Base-by-base conservation (phyloP, 2,329 filamentous ascomycete species). In the Blastomyces parvus region DNA sequence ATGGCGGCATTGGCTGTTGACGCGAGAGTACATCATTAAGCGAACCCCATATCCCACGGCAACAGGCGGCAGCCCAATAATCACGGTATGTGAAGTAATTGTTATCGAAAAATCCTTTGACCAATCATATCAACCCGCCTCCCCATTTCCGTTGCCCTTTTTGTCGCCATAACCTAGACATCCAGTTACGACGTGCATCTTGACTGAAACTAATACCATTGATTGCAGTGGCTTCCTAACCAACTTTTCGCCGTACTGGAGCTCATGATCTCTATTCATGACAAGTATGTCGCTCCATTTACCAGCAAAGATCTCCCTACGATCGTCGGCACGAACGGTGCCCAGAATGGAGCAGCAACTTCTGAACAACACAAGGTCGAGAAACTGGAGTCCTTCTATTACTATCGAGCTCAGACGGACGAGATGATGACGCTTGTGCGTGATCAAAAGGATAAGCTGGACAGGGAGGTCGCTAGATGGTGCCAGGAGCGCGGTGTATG, bases 1-100 rank as follows among this genome's bases (percentile, higher is more conserved):
- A 59, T 81, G 78, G 79, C 73, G 79, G 1, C 79, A 81, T 65
- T 81, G 79, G 79, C 66, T 80, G 46, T 81, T 81, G 61, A 77
- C 77, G 1, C 70, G 78, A 38, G 79, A 81, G 69, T 81, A 81
- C 63, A 81, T 80, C 57, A 79, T 81, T 66, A 74, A 75, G 33
- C 70, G 78, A 1, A 78, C 77, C 0, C 70, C 73, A 3, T 76
- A 81, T 65, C 78, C 79, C 2, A 80, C 78, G 64, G 79, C 79
- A 36, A 81, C 79, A 0, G 79, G 79, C 46, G 79, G 79, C 11
- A 80, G 78, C 66, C 79, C 79, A 0, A 80, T 81, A 62, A 77
- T 81, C 22, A 79, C 78, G 27, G 77, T 78, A 70, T 64, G 75
- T 70, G 38, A 59, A 59, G 11, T 19, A 40, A 7, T 14, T n/a